Evolutionary conservation across 2,329 filamentous ascomycete species (phyloP), one percentile per base, ranked within the genome.

Genomic region (Leptographium galeiforme): DNA sequence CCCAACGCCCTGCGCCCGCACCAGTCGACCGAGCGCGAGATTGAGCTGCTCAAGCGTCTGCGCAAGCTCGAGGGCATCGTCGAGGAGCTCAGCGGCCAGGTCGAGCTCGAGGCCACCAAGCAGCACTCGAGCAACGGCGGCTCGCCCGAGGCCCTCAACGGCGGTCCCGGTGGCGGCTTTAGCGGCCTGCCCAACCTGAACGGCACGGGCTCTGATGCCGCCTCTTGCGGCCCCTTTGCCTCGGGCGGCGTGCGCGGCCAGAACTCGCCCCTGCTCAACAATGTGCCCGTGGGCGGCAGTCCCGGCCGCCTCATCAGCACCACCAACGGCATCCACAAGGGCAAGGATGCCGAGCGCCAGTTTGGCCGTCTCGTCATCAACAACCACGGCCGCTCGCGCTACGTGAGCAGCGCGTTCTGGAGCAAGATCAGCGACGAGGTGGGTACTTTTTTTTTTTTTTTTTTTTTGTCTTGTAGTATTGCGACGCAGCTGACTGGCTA

Each of bases 351-450:
- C 2, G 70, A 75, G 61, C 76, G 68, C 46, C 72, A 79, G 53
- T 84, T 86, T 65, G 84, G 85, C 3, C 72, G 84, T 36, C 66
- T 90, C 51, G 82, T 89, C 0, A 68, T 89, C 39, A 83, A 84
- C 57, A 83, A 89, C 55, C 74, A 75, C 53, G 82, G 82, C 41
- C 79, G 78, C 55, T 82, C 79, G 53, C 73, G 84, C 63, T 90
- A 89, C 63, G 79, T 90, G 59, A 87, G 84, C 68, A 87, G 81
- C 64, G 83, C 79, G 8, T 87, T 89, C 61, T 89, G 84, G 84
- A 79, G 84, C 19, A 86, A 79, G 57, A 72, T 90, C 51, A 86
- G 82, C 56, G 85, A 88, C 52, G 85, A 89, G 73, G 82, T 84
- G 66, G 59, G 34, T 30, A 16, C 8, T 4, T 19, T 11, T 47